Percentiles rank a stretch among this genome's conserved stretches.
phyloP scores from a whole-genome alignment of 2,329 filamentous ascomycete genomes.

The Botrytis deweyae region DNA sequence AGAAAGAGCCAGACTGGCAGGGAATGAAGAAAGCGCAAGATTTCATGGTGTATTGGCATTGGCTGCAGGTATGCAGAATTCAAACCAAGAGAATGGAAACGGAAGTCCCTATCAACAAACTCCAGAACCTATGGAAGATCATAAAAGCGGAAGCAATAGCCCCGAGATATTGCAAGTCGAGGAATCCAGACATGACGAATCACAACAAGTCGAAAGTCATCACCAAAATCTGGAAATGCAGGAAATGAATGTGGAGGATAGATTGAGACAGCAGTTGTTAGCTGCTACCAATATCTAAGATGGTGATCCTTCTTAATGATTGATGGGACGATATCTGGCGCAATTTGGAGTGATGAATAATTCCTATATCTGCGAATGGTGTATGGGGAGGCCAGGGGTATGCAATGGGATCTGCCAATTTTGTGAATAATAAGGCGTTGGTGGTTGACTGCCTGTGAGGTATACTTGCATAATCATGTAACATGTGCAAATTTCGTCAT shows the following conservation, averaged over 20 bases:
- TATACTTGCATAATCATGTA: not conserved
- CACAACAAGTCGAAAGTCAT: not conserved
- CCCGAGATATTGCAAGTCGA: slow-evolving; percentile 27
- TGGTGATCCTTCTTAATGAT: not conserved
- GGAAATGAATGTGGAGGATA: slow-evolving; percentile 21
- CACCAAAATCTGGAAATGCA: slow-evolving; percentile 9
- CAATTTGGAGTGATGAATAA: not conserved
- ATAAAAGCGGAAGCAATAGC: slow-evolving; percentile 15
- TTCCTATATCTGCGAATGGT: not conserved
- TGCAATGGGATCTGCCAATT: not conserved
- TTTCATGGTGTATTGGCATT: slow-evolving; percentile 60
- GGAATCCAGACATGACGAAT: slow-evolving; percentile 21
- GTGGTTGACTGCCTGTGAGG: not conserved
- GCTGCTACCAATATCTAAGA: slow-evolving; percentile 11
- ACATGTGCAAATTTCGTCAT: not conserved
- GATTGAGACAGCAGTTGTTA: slow-evolving; percentile 16
- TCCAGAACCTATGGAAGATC: slow-evolving; percentile 10
- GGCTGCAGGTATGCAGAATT: slow-evolving; percentile 46
- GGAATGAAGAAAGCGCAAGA: slow-evolving; percentile 59
- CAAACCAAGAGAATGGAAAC: slow-evolving; percentile 8
- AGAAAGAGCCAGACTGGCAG: slow-evolving; percentile 57
- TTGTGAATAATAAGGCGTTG: not conserved
- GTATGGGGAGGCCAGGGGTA: not conserved
- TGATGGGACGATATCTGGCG: not conserved
- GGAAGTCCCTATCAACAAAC: slow-evolving; percentile 12